Evolutionary conservation across 2,329 filamentous ascomycete genomes (phyloP).

Genomic region (Aspergillus floridensis): DNA sequence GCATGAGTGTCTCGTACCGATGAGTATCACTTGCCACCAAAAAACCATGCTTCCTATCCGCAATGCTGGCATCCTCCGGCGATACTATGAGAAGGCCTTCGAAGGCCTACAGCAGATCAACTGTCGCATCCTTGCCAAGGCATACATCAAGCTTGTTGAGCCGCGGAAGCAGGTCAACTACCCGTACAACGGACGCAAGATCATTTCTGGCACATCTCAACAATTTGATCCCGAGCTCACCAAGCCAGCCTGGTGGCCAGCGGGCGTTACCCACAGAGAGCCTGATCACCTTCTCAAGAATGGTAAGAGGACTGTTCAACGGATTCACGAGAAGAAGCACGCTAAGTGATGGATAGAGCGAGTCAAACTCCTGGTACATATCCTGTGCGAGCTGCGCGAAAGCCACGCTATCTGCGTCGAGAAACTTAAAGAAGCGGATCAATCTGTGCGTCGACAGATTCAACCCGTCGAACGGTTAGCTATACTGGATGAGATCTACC

Average conservation of each 20-base stretch:
- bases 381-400: slow-evolving; percentile 35
- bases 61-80: slow-evolving; percentile 25
- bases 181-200: slow-evolving; percentile 36
- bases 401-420: slow-evolving; percentile 33
- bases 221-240: slow-evolving; percentile 34
- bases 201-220: slow-evolving; percentile 30
- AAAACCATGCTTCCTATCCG: slow-evolving; percentile 25
- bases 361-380: slow-evolving; percentile 32
- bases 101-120: slow-evolving; percentile 37
- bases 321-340: neutral
- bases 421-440: slow-evolving; percentile 33
- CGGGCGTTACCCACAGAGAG: slow-evolving; percentile 32
- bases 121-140: slow-evolving; percentile 35
- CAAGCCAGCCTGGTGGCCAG: slow-evolving; percentile 37
- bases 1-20: slow-evolving; percentile 21
- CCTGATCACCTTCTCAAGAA: slow-evolving; percentile 35
- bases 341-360: slow-evolving; percentile 20
- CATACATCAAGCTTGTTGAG: slow-evolving; percentile 37
- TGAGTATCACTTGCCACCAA: slow-evolving; percentile 25
- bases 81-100: slow-evolving; percentile 35
- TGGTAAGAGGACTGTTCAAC: slow-evolving; percentile 19
- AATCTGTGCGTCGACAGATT: slow-evolving; percentile 35
- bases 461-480: slow-evolving; percentile 27
- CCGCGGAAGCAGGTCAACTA: slow-evolving; percentile 38
- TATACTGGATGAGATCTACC: slow-evolving; percentile 37